A percentile compares a stretch with the other conserved stretches of the same genome.
These are phyloP conservation scores for Yarrowia porcina DNA, from an alignment of 805 yeast genomes.

Conservation along the genomic window DNA sequence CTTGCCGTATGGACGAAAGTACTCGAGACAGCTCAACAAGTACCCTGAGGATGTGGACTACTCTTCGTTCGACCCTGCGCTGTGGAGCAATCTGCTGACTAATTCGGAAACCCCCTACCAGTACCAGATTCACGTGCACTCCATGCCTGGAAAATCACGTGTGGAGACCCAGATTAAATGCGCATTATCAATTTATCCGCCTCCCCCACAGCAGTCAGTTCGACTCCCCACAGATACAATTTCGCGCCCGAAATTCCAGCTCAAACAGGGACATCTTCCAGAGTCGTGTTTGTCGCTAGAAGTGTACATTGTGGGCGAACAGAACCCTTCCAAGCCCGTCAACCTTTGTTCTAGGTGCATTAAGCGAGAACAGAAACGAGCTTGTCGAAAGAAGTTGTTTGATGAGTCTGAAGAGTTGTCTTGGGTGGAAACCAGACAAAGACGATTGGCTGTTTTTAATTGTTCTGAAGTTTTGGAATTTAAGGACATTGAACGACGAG, in stretches of 20 bases:
- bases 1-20: constrained; percentile 11
- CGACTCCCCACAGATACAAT: constrained; percentile 85
- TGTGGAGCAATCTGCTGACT: neutral
- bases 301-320: constrained; percentile 69
- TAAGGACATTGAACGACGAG: constrained; percentile 48
- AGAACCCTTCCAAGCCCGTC: constrained; percentile 47
- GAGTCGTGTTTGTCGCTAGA: constrained; percentile 50
- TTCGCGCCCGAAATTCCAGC: constrained; percentile 78
- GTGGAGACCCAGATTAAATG: constrained; percentile 95
- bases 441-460: constrained; percentile 85
- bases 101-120: neutral
- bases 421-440: constrained; percentile 71
- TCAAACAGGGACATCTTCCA: constrained; percentile 39
- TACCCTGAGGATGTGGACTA: constrained; percentile 23
- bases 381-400: constrained; percentile 83
- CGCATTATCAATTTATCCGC: constrained; percentile 62
- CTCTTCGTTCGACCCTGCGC: neutral
- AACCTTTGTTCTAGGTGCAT: constrained; percentile 85
- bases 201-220: constrained; percentile 68
- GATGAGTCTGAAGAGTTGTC: constrained; percentile 67
- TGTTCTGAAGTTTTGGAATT: constrained; percentile 57
- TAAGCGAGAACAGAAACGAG: constrained; percentile 89
- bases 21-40: constrained; percentile 13
- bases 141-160: constrained; percentile 76
- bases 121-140: constrained; percentile 32